phyloP scores from a whole-genome alignment of 2,329 filamentous ascomycete species.

The Boeremia exigua region DNA sequence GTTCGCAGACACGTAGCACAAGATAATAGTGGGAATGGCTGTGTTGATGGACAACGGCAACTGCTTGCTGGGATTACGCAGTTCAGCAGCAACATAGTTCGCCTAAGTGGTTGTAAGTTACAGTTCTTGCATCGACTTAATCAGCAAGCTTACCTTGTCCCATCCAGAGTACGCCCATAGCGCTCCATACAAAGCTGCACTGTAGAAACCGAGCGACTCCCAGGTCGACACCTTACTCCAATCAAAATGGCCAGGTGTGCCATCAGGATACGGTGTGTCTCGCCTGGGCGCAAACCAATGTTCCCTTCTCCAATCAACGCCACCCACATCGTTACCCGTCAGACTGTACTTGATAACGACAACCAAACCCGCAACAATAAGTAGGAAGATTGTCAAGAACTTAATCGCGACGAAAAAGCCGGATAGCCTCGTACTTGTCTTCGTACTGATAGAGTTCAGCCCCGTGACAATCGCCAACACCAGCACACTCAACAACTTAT shows the following conservation, averaged over 20 bases:
- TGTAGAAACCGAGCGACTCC: slow-evolving; percentile 67
- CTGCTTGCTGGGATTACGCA: slow-evolving; percentile 43
- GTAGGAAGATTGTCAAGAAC: slow-evolving; percentile 41
- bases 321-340: slow-evolving; percentile 39
- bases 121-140: slow-evolving; percentile 8
- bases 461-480: slow-evolving; percentile 49
- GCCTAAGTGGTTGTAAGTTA: slow-evolving; percentile 27
- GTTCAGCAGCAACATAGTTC: slow-evolving; percentile 48
- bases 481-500: slow-evolving; percentile 49
- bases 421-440: slow-evolving; percentile 48
- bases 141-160: slow-evolving; percentile 39
- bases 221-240: slow-evolving; percentile 56
- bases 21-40: slow-evolving; percentile 65
- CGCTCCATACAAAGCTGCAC: slow-evolving; percentile 58
- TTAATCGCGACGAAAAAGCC: slow-evolving; percentile 50
- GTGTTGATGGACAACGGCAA: slow-evolving; percentile 68
- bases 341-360: slow-evolving; percentile 37
- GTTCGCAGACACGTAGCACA: slow-evolving; percentile 67
- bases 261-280: slow-evolving; percentile 37
- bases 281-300: slow-evolving; percentile 41
- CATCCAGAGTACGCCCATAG: slow-evolving; percentile 47
- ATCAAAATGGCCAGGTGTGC: slow-evolving; percentile 32
- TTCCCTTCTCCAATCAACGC: slow-evolving; percentile 42
- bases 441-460: slow-evolving; percentile 54
- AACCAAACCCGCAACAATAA: slow-evolving; percentile 46